Evolutionary conservation across 2,329 filamentous ascomycete species (phyloP).

Genomic region (Diaporthe vexans): DNA sequence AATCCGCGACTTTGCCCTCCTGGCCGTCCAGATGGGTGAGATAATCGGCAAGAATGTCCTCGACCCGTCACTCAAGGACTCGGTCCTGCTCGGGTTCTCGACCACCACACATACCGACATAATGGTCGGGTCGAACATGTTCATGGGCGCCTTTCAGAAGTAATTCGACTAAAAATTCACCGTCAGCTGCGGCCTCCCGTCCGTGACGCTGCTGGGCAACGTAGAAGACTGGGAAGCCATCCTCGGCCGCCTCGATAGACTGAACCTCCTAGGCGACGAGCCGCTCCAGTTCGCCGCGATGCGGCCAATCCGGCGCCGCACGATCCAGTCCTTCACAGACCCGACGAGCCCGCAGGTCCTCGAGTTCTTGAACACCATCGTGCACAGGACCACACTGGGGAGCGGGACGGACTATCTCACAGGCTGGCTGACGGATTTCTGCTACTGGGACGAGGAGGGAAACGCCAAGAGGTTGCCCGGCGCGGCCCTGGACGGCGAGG

Average conservation of each 20-base stretch:
- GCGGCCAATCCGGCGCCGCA: conserved; percentile 53
- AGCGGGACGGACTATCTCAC: conserved; percentile 2
- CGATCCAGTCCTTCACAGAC: conserved; percentile 55
- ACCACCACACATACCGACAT: conserved; percentile 58
- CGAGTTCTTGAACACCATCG: conserved; percentile 53
- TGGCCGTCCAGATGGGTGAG: conserved; percentile 53
- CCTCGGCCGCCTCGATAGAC: conserved; percentile 52
- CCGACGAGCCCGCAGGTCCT: conserved; percentile 46
- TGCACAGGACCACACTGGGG: background rate
- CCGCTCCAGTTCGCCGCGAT: conserved; percentile 50
- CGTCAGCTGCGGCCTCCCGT: conserved; percentile 59
- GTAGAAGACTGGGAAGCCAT: conserved; percentile 56
- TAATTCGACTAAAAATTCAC: conserved; percentile 55
- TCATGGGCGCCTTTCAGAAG: conserved; percentile 60
- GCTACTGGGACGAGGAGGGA: conserved; percentile 40
- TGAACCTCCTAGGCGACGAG: conserved; percentile 55
- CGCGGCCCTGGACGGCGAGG: background rate
- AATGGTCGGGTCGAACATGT: conserved; percentile 55
- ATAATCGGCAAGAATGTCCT: conserved; percentile 55
- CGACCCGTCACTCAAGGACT: conserved; percentile 54
- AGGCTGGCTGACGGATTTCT: conserved; percentile 42
- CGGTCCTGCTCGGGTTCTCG: conserved; percentile 60
- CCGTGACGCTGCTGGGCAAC: conserved; percentile 61
- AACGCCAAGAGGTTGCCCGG: background rate
- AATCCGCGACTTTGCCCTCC: conserved; percentile 47